Evolutionary conservation across 495 filamentous ascomycete species (phyloP).

Genomic region (Podospora fimiseda): DNA sequence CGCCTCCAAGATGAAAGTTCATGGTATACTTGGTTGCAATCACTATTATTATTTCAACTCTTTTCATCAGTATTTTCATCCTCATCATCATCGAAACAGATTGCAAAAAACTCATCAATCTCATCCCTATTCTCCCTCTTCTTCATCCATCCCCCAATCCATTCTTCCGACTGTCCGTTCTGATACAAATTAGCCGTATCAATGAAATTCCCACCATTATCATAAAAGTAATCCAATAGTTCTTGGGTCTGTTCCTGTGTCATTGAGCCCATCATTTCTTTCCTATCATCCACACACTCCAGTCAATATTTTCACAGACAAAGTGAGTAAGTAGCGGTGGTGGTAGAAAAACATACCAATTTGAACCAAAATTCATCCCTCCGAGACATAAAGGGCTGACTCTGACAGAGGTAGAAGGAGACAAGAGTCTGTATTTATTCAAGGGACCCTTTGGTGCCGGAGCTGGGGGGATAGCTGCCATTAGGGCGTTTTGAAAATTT

Average conservation of each 20-base stretch:
- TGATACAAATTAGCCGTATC: conserved; percentile 66
- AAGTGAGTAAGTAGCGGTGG: background rate
- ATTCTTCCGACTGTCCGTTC: conserved; percentile 52
- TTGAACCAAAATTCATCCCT: conserved; percentile 56
- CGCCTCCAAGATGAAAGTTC: conserved; percentile 23
- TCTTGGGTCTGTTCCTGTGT: background rate
- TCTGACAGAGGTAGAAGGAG: conserved; percentile 50
- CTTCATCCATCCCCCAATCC: conserved; percentile 57
- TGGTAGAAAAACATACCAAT: conserved; percentile 31
- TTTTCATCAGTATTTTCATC: too few relatives aligned
- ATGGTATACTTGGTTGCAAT: conserved; percentile 54
- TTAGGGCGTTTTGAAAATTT: too few relatives aligned
- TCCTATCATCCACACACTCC: too few relatives aligned
- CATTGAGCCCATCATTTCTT: too few relatives aligned
- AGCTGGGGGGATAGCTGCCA: too few relatives aligned
- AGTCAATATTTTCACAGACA: too few relatives aligned
- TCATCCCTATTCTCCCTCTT: conserved; percentile 47
- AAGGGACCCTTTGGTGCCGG: conserved; percentile 43
- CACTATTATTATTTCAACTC: too few relatives aligned
- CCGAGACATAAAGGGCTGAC: conserved; percentile 58
- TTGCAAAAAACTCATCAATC: too few relatives aligned
- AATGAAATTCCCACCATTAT: conserved; percentile 56
- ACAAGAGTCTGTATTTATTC: conserved; percentile 51
- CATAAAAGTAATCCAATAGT: background rate
- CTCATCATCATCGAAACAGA: too few relatives aligned